Evolutionary conservation across 768 basidiomycete genomes (phyloP).

Genomic region (Amanita muscaria): DNA sequence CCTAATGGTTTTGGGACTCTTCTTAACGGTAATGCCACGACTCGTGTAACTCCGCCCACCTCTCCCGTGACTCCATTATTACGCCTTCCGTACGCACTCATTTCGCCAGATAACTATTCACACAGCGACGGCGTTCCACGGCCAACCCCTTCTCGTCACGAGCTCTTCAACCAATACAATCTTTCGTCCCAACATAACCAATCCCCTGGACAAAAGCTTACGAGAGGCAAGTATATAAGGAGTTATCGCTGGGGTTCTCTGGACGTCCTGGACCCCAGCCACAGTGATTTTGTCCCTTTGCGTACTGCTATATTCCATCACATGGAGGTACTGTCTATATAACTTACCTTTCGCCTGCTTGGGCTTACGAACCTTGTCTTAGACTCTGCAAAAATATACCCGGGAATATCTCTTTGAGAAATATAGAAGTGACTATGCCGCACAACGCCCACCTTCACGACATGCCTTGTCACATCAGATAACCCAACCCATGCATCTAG

Average conservation of each 20-base stretch:
- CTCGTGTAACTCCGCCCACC: slow-evolving; percentile 54
- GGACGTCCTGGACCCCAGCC: slow-evolving; percentile 68
- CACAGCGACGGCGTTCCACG: slow-evolving; percentile 74
- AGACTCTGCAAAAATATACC: slow-evolving; percentile 84
- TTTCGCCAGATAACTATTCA: slow-evolving; percentile 77
- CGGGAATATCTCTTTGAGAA: slow-evolving; percentile 77
- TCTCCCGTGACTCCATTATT: slow-evolving; percentile 55
- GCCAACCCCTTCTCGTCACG: slow-evolving; percentile 51
- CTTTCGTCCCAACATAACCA: slow-evolving; percentile 37
- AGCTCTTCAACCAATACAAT: slow-evolving; percentile 67
- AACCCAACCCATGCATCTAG: slow-evolving; percentile 30
- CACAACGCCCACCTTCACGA: slow-evolving; percentile 37
- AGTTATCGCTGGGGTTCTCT: slow-evolving; percentile 79
- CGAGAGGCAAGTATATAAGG: slow-evolving; percentile 58
- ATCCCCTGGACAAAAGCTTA: slow-evolving; percentile 34
- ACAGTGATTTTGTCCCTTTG: slow-evolving; percentile 75
- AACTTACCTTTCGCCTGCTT: slow-evolving; percentile 11
- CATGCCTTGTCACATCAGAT: slow-evolving; percentile 38
- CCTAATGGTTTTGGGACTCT: slow-evolving; percentile 42
- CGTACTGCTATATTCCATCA: slow-evolving; percentile 79
- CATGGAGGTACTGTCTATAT: slow-evolving; percentile 57
- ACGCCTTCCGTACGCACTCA: slow-evolving; percentile 75
- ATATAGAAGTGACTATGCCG: slow-evolving; percentile 54
- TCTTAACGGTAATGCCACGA: slow-evolving; percentile 44
- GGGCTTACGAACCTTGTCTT: slow-evolving; percentile 14